A percentile compares a stretch with the other conserved stretches of the same genome.
These are phyloP conservation scores for Aspergillus spinulosporus DNA, from an alignment of 2,329 filamentous ascomycete species.

Conservation along the genomic window DNA sequence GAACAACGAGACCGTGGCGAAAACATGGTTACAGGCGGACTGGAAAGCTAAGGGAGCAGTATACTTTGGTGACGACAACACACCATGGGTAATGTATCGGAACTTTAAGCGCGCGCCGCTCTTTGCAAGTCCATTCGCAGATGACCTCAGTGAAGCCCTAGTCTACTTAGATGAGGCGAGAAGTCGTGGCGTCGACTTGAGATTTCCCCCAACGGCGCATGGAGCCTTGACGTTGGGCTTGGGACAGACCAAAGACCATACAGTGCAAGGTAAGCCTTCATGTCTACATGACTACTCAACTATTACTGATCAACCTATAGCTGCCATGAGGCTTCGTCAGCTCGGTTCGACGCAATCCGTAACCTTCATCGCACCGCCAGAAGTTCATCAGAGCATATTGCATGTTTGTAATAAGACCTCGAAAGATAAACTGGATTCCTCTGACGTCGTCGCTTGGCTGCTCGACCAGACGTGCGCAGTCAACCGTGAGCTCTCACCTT, in stretches of 20 bases:
- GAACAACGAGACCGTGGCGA: constrained; percentile 53
- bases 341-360: constrained; percentile 59
- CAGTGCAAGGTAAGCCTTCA: constrained; percentile 56
- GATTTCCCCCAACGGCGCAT: constrained; percentile 49
- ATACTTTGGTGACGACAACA: constrained; percentile 54
- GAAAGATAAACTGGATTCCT: constrained; percentile 43
- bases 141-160: constrained; percentile 54
- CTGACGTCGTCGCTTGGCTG: constrained; percentile 61
- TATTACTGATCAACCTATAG: constrained; percentile 33
- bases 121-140: constrained; percentile 55
- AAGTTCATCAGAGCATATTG: constrained; percentile 63
- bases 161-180: constrained; percentile 64
- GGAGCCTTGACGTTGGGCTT: constrained; percentile 60
- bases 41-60: constrained; percentile 51
- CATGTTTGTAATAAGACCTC: constrained; percentile 43
- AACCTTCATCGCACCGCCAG: constrained; percentile 56
- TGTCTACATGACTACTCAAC: background rate
- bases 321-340: constrained; percentile 66
- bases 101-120: constrained; percentile 46
- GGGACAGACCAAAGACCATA: constrained; percentile 61
- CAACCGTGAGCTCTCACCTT: constrained; percentile 59
- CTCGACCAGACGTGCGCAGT: constrained; percentile 62
- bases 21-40: constrained; percentile 54
- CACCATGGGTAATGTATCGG: constrained; percentile 48
- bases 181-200: constrained; percentile 62